A percentile compares a stretch with the other conserved stretches of the same genome.
Evolutionary conservation across 129 eudicot species (phyloP).

Genomic region (Escallonia herrerae): DNA sequence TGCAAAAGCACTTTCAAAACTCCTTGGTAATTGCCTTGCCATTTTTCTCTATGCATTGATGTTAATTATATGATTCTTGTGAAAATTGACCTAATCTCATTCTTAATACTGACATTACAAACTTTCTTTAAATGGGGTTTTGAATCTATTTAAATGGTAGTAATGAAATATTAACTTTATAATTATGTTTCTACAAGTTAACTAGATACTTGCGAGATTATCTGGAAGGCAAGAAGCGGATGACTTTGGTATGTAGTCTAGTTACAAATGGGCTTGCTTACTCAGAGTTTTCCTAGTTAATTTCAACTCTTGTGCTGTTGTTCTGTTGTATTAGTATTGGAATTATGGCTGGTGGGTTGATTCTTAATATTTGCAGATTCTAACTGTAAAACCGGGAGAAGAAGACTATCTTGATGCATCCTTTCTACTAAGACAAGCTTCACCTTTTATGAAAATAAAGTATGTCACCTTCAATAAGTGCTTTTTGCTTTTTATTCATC

Average conservation of each 20-base stretch:
- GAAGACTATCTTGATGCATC: constrained; percentile 84
- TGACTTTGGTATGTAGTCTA: constrained; percentile 59
- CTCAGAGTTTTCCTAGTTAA: background rate
- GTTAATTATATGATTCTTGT: too few species aligned
- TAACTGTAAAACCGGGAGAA: constrained; percentile 76
- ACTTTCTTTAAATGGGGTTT: too few species aligned
- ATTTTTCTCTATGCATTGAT: too few species aligned
- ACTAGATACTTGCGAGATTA: constrained; percentile 77
- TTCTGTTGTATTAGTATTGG: background rate
- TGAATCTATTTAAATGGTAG: too few species aligned
- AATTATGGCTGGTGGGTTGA: too few species aligned
- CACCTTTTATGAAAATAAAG: constrained; percentile 82
- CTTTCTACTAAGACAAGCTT: constrained; percentile 70
- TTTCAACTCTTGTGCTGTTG: background rate
- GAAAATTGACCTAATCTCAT: too few species aligned
- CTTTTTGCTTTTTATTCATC: too few species aligned
- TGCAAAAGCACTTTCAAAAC: constrained; percentile 74
- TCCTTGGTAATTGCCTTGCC: constrained; percentile 57
- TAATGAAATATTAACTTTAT: background rate
- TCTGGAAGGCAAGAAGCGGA: constrained; percentile 85
- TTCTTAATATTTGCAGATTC: constrained; percentile 55
- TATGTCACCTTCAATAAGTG: constrained; percentile 16
- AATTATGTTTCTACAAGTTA: constrained; percentile 42
- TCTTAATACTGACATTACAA: too few species aligned
- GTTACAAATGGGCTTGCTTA: too few species aligned